phyloP scores from a whole-genome alignment of 2,329 filamentous ascomycete species.

The Seiridium unicorne region DNA sequence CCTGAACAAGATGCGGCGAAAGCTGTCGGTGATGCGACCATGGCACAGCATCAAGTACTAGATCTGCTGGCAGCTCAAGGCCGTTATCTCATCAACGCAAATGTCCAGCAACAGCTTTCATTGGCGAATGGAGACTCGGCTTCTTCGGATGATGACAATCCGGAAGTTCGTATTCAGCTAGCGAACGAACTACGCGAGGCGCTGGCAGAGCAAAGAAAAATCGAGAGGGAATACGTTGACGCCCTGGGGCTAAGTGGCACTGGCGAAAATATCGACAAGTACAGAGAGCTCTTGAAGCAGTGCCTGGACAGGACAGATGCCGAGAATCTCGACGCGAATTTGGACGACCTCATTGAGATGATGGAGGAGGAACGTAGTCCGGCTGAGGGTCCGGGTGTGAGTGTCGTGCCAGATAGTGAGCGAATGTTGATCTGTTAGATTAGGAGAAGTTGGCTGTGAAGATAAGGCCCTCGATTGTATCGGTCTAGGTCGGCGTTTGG shows the following conservation, averaged over 20 bases:
- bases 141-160: constrained; percentile 39
- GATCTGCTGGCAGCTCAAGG: constrained; percentile 52
- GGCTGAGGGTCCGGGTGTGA: background rate
- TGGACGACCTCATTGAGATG: constrained; percentile 60
- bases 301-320: constrained; percentile 67
- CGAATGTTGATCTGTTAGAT: background rate
- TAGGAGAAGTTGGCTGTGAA: too few relatives aligned
- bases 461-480: too few relatives aligned
- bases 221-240: constrained; percentile 67
- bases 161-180: constrained; percentile 56
- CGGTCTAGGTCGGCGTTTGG: background rate
- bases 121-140: constrained; percentile 42
- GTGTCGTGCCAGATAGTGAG: background rate
- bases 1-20: constrained; percentile 52
- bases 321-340: constrained; percentile 65
- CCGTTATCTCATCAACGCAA: constrained; percentile 49
- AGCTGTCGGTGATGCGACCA: constrained; percentile 49
- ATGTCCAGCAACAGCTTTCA: constrained; percentile 48
- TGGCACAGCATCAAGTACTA: constrained; percentile 47
- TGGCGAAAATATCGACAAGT: constrained; percentile 71
- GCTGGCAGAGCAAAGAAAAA: constrained; percentile 57
- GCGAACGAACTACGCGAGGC: constrained; percentile 56
- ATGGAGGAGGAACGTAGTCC: constrained; percentile 49
- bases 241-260: constrained; percentile 68
- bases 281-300: constrained; percentile 65